phyloP scores from a whole-genome alignment of 352 stramenopile genomes.

The Pythium rishiriense region DNA sequence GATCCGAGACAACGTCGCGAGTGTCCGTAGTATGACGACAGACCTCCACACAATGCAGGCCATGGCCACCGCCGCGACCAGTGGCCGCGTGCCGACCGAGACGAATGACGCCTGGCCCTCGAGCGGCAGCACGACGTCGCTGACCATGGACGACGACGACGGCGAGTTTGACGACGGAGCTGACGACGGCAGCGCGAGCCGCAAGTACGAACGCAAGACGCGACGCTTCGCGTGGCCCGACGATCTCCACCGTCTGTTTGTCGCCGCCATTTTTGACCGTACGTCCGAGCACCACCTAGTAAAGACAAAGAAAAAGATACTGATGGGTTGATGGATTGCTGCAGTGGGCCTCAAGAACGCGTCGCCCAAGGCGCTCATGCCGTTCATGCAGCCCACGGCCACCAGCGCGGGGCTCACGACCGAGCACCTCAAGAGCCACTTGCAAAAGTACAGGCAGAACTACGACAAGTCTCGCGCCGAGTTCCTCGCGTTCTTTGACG shows the following conservation, averaged over 20 bases:
- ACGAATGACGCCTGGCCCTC: constrained; percentile 11
- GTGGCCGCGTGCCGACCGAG: neutral
- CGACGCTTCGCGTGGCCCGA: constrained; percentile 89
- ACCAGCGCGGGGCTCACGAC: constrained; percentile 69
- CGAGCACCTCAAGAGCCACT: constrained; percentile 85
- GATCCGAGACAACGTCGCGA: too few species aligned
- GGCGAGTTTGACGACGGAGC: constrained; percentile 4
- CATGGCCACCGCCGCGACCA: constrained; percentile 9
- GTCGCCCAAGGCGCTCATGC: constrained; percentile 80
- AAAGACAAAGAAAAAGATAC: neutral
- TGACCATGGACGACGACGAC: constrained; percentile 18
- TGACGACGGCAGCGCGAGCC: constrained; percentile 11
- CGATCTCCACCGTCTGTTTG: constrained; percentile 86
- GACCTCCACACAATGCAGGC: constrained; percentile 15
- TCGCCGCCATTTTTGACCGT: constrained; percentile 88
- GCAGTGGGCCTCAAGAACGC: constrained; percentile 86
- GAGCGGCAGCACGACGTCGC: constrained; percentile 16
- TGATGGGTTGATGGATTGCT: neutral
- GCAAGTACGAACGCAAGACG: constrained; percentile 89
- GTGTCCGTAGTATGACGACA: constrained; percentile 9
- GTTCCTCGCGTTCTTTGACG: constrained; percentile 87
- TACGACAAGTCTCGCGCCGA: constrained; percentile 83
- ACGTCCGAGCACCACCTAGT: constrained; percentile 11
- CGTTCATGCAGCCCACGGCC: constrained; percentile 65
- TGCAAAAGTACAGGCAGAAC: constrained; percentile 90